phyloP scores from a whole-genome alignment of 1,139 yeast genomes.

The Pichia sp. region DNA sequence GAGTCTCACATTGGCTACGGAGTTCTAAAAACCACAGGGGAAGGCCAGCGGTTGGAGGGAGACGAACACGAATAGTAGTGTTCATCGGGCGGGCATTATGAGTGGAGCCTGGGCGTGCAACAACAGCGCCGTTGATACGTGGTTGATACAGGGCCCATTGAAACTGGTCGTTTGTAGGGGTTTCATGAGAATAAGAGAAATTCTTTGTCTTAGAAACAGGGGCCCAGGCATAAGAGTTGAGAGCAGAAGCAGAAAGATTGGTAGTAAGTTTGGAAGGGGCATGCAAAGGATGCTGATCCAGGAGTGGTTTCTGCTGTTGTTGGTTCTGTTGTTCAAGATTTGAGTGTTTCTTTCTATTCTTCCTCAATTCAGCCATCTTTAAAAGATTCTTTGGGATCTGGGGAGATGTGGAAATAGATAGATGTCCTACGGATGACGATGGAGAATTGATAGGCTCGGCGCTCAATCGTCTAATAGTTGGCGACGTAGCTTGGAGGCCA shows the following conservation, averaged over 20 bases:
- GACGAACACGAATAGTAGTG: too few relatives aligned
- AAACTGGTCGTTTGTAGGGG: too few relatives aligned
- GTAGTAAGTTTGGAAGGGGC: not conserved
- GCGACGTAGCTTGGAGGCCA: not conserved
- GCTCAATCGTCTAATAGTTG: constrained; percentile 2
- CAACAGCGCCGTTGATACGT: too few relatives aligned
- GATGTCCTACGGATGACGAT: constrained; percentile 14
- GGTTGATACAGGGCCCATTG: not conserved
- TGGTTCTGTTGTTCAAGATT: constrained; percentile 1
- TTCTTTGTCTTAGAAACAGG: not conserved
- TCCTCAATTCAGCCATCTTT: constrained; percentile 49
- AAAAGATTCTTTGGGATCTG: constrained; percentile 59
- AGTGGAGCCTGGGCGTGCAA: too few relatives aligned
- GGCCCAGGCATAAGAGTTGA: not conserved
- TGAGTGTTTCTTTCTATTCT: constrained; percentile 31
- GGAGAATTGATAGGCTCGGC: constrained; percentile 4
- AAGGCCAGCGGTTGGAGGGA: too few relatives aligned
- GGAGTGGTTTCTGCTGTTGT: not conserved
- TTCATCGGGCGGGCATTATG: too few relatives aligned
- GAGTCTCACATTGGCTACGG: too few relatives aligned
- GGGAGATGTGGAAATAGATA: constrained; percentile 53
- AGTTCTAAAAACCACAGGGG: too few relatives aligned
- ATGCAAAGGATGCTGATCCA: not conserved
- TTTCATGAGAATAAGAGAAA: too few relatives aligned
- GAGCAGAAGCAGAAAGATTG: not conserved